These are phyloP conservation scores for Lactifluus subvellereus DNA, from an alignment of 768 basidiomycete species.

Conservation along the genomic window DNA sequence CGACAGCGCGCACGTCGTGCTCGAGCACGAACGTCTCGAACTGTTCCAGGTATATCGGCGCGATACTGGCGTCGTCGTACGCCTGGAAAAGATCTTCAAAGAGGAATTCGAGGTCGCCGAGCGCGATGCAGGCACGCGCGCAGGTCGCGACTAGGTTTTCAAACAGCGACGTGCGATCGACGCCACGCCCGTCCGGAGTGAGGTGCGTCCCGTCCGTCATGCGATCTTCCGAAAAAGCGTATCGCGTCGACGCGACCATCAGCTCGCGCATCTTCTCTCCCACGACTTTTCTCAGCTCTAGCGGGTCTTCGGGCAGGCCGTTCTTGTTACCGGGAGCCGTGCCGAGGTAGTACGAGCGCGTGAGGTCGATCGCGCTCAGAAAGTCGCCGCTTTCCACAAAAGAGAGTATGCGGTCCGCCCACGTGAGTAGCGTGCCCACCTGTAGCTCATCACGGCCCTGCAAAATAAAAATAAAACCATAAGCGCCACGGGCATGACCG, in stretches of 20 bases:
- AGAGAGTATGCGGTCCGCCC: conserved; percentile 88
- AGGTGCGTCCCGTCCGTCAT: conserved; percentile 85
- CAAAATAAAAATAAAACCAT: background rate
- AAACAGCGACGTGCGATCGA: conserved; percentile 87
- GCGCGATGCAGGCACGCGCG: conserved; percentile 71
- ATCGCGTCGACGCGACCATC: conserved; percentile 81
- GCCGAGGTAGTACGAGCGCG: conserved; percentile 74
- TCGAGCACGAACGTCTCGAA: conserved; percentile 80
- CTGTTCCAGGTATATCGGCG: conserved; percentile 74
- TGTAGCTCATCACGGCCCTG: conserved; percentile 62
- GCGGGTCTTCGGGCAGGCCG: conserved; percentile 65
- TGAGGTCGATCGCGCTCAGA: conserved; percentile 81
- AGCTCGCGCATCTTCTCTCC: conserved; percentile 74
- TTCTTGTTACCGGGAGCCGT: conserved; percentile 82
- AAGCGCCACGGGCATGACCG: background rate
- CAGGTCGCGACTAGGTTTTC: conserved; percentile 78
- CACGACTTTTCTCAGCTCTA: conserved; percentile 54
- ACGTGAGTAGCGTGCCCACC: conserved; percentile 84
- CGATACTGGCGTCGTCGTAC: conserved; percentile 80
- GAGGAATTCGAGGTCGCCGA: conserved; percentile 78
- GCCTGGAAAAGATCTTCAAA: conserved; percentile 92
- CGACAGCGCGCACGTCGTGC: conserved; percentile 62
- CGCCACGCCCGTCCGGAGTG: conserved; percentile 79
- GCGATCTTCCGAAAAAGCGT: conserved; percentile 92
- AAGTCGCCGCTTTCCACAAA: conserved; percentile 86